Evolutionary conservation across 495 filamentous ascomycete genomes (phyloP), one percentile per base, ranked within the genome.

Genomic region (Tuber borchii): DNA sequence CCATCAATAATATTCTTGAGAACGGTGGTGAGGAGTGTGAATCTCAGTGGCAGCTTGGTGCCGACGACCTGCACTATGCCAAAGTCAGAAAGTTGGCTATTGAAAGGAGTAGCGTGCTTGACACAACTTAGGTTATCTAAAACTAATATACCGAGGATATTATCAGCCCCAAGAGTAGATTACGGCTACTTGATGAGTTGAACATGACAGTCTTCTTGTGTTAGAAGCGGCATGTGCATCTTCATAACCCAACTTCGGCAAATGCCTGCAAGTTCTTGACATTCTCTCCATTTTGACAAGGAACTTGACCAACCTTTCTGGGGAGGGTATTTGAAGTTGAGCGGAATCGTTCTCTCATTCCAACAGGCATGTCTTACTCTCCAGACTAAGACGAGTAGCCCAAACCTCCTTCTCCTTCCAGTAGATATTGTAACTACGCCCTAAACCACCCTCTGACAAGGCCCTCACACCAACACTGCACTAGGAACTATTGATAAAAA

Each of bases 291-390:
- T 96, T 98, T 84, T 98, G 1, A 99, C 93, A 16, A 92, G 93
- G 86, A 95, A 99, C 87, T 97, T 97, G 85, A 98, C 96, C 56
- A 99, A 91, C 87, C 98, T 99, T 84, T 96, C 95, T 71, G 95
- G 95, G 72, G 92, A 95, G 16, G 95, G 96, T 16, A 94, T 93
- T 69, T 95, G 92, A 43, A 99, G 90, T 84, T 99, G 95, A 12
- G 95, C 98, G 16, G 95, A 96, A 83, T 99, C 95, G 84, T 97
- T 99, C 88, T 99, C 95, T 84, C 98, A 94, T 87, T 98, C 95
- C 34, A 98, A 89, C 77, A 99, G 86, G 83, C 95, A 97, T 26
- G 95, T 98, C 88, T 97, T 99, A 86, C 93, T 91, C 82, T 99
- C 96, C 22, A 99, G 94, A 48, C 94, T 97, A 76, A 99, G 86